Base-by-base conservation (phyloP, 73 alveolate species). In the Tetrahymena elliotti region DNA sequence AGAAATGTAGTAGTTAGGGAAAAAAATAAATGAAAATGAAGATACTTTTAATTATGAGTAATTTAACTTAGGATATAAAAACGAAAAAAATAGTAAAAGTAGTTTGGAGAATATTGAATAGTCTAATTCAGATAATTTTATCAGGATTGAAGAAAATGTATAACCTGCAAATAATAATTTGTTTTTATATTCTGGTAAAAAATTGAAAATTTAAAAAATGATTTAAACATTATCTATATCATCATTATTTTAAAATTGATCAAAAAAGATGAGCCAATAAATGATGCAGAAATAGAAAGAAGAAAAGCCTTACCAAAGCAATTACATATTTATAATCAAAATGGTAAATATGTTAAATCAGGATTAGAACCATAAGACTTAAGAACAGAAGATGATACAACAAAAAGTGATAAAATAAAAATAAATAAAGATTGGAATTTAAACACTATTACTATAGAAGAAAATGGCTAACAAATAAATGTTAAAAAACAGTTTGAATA, bases 1-100 rank as follows among this genome's bases (percentile, higher is more conserved):
- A 68, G 99, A 99, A 95, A 96, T 99, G 96, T 97, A 96, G 84
- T 99, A 99, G 33, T 94, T 68, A 82, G 99, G 99, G 33, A 98
- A 98, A 94, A 98, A 99, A 31, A 99, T 98, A n/a, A 99, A 99
- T 93, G 98, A 98, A 37, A 37, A n/a, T 68, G 36, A 27, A 27
- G 88, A 68, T 31, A 68, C 34, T 68, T 68, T 68, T 68, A 68
- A n/a, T 18, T 68, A 68, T 31, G 88, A 68, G 11, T 27, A 68
- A n/a, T 27, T 27, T 68, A 68, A 68, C 36, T 27, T 68, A 27
- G 34, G 11, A n/a, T n/a, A n/a, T 68, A 68, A 68, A 68, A 31
- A 31, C n/a, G 16, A 68, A 68, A n/a, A 6, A 10, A 10, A 36
- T 10, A 68, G 38, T n/a, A 68, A 68, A 47, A 47, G 27, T 12